These are phyloP conservation scores for Ophiostoma angusticollis DNA, from an alignment of 2,329 filamentous ascomycete genomes.

Conservation along the genomic window DNA sequence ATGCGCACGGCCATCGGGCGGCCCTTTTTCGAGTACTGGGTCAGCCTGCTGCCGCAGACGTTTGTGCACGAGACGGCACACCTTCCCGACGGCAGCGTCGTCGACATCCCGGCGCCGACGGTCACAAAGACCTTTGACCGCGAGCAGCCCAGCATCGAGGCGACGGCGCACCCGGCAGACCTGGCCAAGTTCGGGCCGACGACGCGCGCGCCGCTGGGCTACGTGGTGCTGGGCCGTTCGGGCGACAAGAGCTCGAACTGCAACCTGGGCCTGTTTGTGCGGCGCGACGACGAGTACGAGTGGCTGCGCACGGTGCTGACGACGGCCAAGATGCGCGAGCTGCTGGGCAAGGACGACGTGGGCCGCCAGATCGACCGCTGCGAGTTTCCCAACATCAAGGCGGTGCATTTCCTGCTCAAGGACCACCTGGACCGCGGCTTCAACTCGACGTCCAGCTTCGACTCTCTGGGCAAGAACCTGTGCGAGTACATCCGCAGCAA, in stretches of 20 bases:
- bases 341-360: constrained; percentile 14
- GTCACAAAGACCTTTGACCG: constrained; percentile 14
- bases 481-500: constrained; percentile 24
- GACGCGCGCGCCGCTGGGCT: constrained; percentile 18
- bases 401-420: constrained; percentile 27
- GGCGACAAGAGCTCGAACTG: constrained; percentile 27
- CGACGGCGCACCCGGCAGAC: constrained; percentile 12
- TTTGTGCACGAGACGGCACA: no score
- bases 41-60: no score
- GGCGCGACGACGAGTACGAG: constrained; percentile 25
- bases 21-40: no score
- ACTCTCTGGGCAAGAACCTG: constrained; percentile 39
- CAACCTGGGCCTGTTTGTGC: constrained; percentile 29
- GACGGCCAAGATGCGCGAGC: constrained; percentile 11
- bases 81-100: no score
- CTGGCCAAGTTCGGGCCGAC: constrained; percentile 16
- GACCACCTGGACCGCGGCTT: constrained; percentile 33
- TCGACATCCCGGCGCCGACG: no score
- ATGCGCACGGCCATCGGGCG: no score
- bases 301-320: constrained; percentile 27
- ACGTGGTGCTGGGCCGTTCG: constrained; percentile 24
- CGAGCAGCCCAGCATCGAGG: constrained; percentile 14
- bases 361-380: constrained; percentile 14
- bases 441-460: constrained; percentile 34
- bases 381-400: constrained; percentile 11